Evolutionary conservation across 2,329 filamentous ascomycete genomes (phyloP).

Genomic region (Colletotrichum orbiculare): DNA sequence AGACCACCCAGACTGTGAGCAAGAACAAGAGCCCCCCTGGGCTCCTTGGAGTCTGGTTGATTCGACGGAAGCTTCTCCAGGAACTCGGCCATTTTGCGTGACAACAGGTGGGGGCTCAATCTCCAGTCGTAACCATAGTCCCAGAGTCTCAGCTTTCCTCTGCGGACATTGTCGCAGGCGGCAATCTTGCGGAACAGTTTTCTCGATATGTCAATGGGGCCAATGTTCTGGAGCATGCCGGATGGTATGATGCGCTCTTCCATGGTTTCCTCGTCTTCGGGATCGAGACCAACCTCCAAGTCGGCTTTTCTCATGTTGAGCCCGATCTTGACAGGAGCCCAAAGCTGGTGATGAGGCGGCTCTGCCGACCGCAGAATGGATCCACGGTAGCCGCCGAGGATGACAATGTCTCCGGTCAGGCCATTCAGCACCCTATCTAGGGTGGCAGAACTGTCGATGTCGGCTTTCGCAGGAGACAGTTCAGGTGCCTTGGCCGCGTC

Average conservation of each 20-base stretch:
- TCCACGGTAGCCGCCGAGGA: slow-evolving; percentile 91
- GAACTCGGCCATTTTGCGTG: slow-evolving; percentile 76
- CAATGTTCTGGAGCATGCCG: slow-evolving; percentile 91
- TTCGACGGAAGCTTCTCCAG: slow-evolving; percentile 82
- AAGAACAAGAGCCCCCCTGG: slow-evolving; percentile 81
- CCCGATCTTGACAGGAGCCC: slow-evolving; percentile 94
- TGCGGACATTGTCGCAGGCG: slow-evolving; percentile 77
- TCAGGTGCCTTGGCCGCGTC: slow-evolving; percentile 37
- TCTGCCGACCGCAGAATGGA: slow-evolving; percentile 89
- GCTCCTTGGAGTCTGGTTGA: slow-evolving; percentile 68
- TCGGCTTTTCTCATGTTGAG: slow-evolving; percentile 92
- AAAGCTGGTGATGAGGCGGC: slow-evolving; percentile 85
- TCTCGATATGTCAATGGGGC: slow-evolving; percentile 88
- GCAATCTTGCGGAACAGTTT: slow-evolving; percentile 82
- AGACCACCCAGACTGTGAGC: slow-evolving; percentile 90
- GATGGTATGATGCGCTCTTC: slow-evolving; percentile 84
- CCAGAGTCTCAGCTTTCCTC: slow-evolving; percentile 80
- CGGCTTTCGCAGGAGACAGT: slow-evolving; percentile 38
- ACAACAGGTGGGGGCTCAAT: slow-evolving; percentile 82
- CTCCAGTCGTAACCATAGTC: slow-evolving; percentile 98
- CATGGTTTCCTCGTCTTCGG: slow-evolving; percentile 86
- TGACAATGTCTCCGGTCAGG: slow-evolving; percentile 85
- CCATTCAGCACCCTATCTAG: slow-evolving; percentile 70
- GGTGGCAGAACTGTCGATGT: slow-evolving; percentile 41
- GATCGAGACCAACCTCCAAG: slow-evolving; percentile 84